Conservation (phyloP, 176 grass and related monocot genomes). For the Tillandsia fasciculata region DNA sequence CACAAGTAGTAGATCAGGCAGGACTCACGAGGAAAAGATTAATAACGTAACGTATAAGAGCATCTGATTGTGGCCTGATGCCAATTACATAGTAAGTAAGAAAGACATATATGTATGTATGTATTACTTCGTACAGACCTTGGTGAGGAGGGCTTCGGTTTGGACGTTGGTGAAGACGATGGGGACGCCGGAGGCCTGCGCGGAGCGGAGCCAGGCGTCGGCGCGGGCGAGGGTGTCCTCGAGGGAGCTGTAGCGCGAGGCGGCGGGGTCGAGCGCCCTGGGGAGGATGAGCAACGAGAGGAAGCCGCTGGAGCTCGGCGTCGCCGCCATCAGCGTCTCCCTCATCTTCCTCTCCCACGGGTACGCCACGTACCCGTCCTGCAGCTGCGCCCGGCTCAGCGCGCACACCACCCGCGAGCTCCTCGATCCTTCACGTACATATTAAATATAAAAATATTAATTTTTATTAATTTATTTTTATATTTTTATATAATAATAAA, state of each 20-base stretch:
- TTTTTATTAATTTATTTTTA: too few relatives aligned
- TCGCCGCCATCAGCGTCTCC: constrained; percentile 3
- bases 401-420: constrained; percentile 54
- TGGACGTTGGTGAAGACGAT: constrained; percentile 55
- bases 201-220: constrained; percentile 52
- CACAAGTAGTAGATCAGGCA: not conserved
- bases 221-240: constrained; percentile 56
- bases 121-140: constrained; percentile 39
- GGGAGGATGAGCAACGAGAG: constrained; percentile 66
- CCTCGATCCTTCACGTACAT: constrained; percentile 35
- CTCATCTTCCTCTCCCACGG: constrained; percentile 70
- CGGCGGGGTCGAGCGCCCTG: constrained; percentile 35
- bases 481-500: too few relatives aligned
- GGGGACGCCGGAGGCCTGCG: constrained; percentile 42
- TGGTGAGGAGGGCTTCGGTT: constrained; percentile 70
- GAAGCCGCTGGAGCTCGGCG: constrained; percentile 33
- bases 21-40: not conserved
- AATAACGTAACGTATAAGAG: not conserved
- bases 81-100: not conserved
- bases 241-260: constrained; percentile 46
- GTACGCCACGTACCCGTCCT: constrained; percentile 62
- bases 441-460: too few relatives aligned
- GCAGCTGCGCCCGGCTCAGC: constrained; percentile 52
- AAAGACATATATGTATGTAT: not conserved
- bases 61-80: not conserved